phyloP scores from a whole-genome alignment of 2,329 filamentous ascomycete species.

The Claviceps fusiformis region DNA sequence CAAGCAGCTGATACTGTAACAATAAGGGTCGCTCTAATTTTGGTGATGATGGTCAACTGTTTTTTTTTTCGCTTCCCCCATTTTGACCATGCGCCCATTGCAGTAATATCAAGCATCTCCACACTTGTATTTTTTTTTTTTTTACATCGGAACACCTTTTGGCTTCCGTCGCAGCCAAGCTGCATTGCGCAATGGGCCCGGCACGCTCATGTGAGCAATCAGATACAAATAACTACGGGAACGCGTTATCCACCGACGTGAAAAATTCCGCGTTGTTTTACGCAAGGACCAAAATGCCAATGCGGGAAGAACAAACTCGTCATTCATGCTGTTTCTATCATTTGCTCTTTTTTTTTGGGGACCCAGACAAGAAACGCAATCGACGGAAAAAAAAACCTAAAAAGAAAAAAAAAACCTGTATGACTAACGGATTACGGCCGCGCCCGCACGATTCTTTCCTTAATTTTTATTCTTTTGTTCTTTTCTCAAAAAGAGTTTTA shows the following conservation, averaged over 20 bases:
- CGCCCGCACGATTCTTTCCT: neutral
- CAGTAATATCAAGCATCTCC: neutral
- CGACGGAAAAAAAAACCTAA: too few relatives aligned
- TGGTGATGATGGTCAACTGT: too few relatives aligned
- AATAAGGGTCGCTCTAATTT: conserved; percentile 1
- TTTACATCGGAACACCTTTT: neutral
- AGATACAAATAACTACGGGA: neutral
- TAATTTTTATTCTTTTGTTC: neutral
- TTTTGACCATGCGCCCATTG: neutral
- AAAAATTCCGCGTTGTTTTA: neutral
- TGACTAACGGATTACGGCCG: conserved; percentile 5
- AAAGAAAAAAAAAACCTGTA: neutral
- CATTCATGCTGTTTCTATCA: neutral
- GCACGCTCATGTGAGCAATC: neutral
- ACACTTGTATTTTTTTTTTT: neutral
- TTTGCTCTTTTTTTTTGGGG: neutral
- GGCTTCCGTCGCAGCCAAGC: neutral
- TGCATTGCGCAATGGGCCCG: neutral
- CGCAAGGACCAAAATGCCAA: neutral
- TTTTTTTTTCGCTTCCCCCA: neutral
- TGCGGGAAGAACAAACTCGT: neutral
- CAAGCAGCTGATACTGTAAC: conserved; percentile 52
- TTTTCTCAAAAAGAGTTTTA: neutral
- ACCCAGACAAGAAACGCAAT: neutral
- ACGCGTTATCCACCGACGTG: neutral